Evolutionary conservation across 345 rosid species (phyloP), one percentile per base, ranked within the genome.

Genomic region (Brassica cretica): DNA sequence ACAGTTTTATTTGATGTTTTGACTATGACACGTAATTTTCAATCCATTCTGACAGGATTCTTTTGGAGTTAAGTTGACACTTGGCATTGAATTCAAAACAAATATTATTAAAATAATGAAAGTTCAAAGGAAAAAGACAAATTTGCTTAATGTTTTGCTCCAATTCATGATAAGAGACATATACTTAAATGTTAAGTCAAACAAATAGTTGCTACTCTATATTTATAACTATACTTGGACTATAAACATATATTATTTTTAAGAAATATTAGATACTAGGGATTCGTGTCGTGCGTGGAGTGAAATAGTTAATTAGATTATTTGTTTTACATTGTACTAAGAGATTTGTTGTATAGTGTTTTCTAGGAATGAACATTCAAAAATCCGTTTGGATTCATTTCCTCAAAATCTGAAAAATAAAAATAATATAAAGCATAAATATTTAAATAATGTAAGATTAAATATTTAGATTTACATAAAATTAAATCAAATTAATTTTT

Each of bases 51-150:
- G 58, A 65, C 27, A 1, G 27, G 15, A 33, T 75, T 75, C 3
- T 58, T 64, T 75, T 66, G 72, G 30, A 33, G 1, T 24, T 53
- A 35, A 21, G 75, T 37, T 37, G 62, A 71, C 75, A 2, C 14
- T 33, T 75, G 66, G 15, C 67, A 61, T 44, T 68, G 12, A 39
- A 1, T 44, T 27, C 1, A 29, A 30, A 33, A 8, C 2, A 53
- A 59, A 18, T 16, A 33, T 8, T 33, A 63, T 24, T 4, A 14
- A 27, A 16, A 5, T 3, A 15, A 58, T 27, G 30, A 58, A 9
- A 9, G 11, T 3, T 18, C 30, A 4, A 56, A 56, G 12, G 6
- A 21, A 58, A 58, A 49, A 49, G n/a, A 64, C 18, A n/a, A 49
- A 14, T 49, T 49, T 49, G 18, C 16, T 49, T 49, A 49, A 49